phyloP scores from a whole-genome alignment of 495 filamentous ascomycete species.

The Copromyces sp. region DNA sequence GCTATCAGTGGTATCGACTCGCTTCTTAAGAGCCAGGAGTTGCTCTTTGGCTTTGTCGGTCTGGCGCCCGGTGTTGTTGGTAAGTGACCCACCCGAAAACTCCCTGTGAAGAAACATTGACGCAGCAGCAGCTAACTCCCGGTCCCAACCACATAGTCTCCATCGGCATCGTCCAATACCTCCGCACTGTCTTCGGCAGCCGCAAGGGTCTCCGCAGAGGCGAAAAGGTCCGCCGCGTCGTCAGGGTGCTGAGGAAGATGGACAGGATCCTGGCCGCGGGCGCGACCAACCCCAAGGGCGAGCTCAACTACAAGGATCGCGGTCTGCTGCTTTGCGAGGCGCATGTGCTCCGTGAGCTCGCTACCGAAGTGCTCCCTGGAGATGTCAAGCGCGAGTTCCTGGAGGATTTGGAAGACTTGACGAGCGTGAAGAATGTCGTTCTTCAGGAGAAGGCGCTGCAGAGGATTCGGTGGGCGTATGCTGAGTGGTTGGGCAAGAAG shows the following conservation, averaged over 20 bases:
- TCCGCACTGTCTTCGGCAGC: conserved; percentile 53
- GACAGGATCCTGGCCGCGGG: conserved; percentile 69
- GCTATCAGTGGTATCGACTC: conserved; percentile 90
- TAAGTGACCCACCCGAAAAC: conserved; percentile 1
- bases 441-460: conserved; percentile 66
- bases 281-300: conserved; percentile 48
- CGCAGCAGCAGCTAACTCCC: conserved; percentile 6
- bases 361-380: conserved; percentile 51
- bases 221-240: conserved; percentile 50
- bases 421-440: conserved; percentile 65
- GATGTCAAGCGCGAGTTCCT: conserved; percentile 70
- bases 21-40: conserved; percentile 87
- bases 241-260: conserved; percentile 70
- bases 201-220: conserved; percentile 53
- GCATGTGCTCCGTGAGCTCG: conserved; percentile 61
- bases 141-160: conserved; percentile 40
- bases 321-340: conserved; percentile 84
- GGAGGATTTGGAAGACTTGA: conserved; percentile 74
- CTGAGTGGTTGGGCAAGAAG: conserved; percentile 49
- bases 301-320: conserved; percentile 79
- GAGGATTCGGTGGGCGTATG: conserved; percentile 80
- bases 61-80: conserved; percentile 76
- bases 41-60: conserved; percentile 93
- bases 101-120: not conserved
- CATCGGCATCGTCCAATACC: conserved; percentile 62